phyloP scores from a whole-genome alignment of 768 basidiomycete species.

The Hygrophoropsis aurantiaca region DNA sequence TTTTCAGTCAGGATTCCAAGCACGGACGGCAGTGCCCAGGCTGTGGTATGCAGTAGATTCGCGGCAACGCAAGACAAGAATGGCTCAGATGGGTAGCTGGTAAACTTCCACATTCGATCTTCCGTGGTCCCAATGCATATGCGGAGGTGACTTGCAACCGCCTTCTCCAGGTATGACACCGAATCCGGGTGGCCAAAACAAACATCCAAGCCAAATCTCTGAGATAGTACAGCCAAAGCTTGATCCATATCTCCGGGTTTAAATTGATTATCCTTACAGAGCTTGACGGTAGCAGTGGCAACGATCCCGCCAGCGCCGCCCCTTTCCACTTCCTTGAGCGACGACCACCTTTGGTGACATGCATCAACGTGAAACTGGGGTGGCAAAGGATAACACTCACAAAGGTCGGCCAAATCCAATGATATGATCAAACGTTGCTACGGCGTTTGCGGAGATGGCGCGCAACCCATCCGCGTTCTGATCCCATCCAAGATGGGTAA shows the following conservation, averaged over 20 bases:
- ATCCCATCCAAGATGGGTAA: slow-evolving; percentile 7
- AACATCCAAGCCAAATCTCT: slow-evolving; percentile 7
- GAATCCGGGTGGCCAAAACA: neutral
- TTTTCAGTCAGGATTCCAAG: neutral
- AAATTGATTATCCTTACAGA: neutral
- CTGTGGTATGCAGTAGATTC: neutral
- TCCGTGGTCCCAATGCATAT: slow-evolving; percentile 7
- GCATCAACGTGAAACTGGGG: no score
- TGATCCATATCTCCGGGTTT: neutral
- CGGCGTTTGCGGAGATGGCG: neutral
- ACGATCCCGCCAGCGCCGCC: neutral
- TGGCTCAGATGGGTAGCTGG: slow-evolving; percentile 16
- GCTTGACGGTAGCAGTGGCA: neutral
- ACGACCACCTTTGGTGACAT: neutral
- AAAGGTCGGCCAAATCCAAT: neutral
- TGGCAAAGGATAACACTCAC: neutral
- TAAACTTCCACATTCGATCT: slow-evolving; percentile 11
- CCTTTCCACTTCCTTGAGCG: neutral
- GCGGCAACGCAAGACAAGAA: slow-evolving; percentile 12
- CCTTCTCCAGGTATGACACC: slow-evolving; percentile 1
- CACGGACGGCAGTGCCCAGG: neutral
- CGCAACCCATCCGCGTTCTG: slow-evolving; percentile 2
- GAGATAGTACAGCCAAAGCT: slow-evolving; percentile 7
- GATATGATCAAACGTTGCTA: neutral
- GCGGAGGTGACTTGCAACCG: slow-evolving; percentile 13